Evolutionary conservation across 2,329 filamentous ascomycete genomes (phyloP).

Genomic region (Talaromyces sp.): DNA sequence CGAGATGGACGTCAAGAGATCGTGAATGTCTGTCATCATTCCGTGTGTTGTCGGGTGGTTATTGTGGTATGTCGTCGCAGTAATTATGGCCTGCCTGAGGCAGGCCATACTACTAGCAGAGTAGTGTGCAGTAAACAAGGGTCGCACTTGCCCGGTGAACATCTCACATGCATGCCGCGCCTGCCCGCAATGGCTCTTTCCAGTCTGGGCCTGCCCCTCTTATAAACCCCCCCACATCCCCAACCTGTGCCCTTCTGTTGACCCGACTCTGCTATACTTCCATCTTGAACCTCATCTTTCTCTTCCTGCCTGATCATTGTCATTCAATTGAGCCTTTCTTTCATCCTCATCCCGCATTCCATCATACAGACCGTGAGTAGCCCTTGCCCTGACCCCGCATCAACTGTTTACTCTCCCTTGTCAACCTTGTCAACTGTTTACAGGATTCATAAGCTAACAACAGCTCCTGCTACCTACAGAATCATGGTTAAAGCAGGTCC

Average conservation of each 20-base stretch:
- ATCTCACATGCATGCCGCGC: conserved; percentile 7
- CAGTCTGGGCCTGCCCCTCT: conserved; percentile 5
- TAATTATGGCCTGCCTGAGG: neutral
- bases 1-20: neutral
- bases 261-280: neutral
- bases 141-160: conserved; percentile 5
- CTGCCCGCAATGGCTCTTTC: neutral
- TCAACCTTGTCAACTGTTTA: neutral
- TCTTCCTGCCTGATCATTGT: neutral
- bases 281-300: neutral
- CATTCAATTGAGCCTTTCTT: conserved; percentile 4
- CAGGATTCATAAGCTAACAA: conserved; percentile 17
- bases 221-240: conserved; percentile 19
- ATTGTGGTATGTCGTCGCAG: too few species aligned
- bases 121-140: neutral
- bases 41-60: neutral
- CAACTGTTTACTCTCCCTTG: neutral
- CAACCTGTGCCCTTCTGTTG: conserved; percentile 7
- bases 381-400: neutral
- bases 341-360: neutral
- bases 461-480: conserved; percentile 20
- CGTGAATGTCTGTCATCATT: neutral
- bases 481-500: conserved; percentile 52
- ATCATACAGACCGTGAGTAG: conserved; percentile 10
- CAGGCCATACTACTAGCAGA: neutral